Conservation (phyloP, 2,329 filamentous ascomycete species). For the Esteya vermicola region DNA sequence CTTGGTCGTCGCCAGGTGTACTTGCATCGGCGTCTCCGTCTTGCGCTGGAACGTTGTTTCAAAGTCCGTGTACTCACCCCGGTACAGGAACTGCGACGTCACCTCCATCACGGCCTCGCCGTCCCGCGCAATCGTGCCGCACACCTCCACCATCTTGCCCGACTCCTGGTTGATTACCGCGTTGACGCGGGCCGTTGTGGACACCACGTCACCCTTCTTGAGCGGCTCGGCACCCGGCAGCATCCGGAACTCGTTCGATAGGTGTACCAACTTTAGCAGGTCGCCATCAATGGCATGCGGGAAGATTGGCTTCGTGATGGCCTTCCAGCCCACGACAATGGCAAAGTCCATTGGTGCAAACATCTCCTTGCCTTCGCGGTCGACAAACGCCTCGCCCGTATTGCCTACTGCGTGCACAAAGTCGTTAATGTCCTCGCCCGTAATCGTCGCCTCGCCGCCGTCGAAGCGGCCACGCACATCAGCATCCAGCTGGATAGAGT, state of each 20-base stretch:
- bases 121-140: constrained; percentile 80
- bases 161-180: constrained; percentile 96
- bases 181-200: constrained; percentile 91
- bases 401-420: constrained; percentile 99
- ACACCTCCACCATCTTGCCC: constrained; percentile 99
- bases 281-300: constrained; percentile 92
- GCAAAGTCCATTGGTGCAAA: constrained; percentile 98
- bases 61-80: constrained; percentile 81
- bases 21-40: constrained; percentile 85
- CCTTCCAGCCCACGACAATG: constrained; percentile 97
- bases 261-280: constrained; percentile 84
- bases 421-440: constrained; percentile 86
- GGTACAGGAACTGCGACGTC: constrained; percentile 94
- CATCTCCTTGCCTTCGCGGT: constrained; percentile 84
- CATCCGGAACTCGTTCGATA: constrained; percentile 98
- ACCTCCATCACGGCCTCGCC: constrained; percentile 91
- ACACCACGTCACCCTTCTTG: constrained; percentile 86
- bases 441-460: constrained; percentile 76
- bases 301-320: constrained; percentile 98
- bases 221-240: constrained; percentile 86
- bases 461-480: constrained; percentile 79
- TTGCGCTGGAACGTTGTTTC: constrained; percentile 99
- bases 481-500: constrained; percentile 68
- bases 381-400: constrained; percentile 92
- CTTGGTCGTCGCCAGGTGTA: constrained; percentile 74